Evolutionary conservation across 78 protist genomes (phyloP), one percentile per base, ranked within the genome.

Genomic region (Carpediemonas membranifera): DNA sequence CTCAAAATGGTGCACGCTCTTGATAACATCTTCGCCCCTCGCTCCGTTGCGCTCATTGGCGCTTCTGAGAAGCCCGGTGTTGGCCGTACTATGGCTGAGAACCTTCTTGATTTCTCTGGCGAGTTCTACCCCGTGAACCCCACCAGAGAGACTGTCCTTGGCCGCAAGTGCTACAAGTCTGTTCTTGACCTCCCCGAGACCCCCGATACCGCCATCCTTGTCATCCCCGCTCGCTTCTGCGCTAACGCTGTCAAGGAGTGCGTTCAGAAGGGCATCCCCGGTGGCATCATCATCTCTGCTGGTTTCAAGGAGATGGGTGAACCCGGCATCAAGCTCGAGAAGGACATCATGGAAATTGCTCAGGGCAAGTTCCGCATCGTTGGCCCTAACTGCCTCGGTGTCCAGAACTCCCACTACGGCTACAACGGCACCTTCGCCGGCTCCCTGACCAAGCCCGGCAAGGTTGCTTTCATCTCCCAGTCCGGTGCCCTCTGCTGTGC

Each of bases 401-500:
- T 66, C 34, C 35, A n/a, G 78, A 68, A 5, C 3, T 13, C 41
- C 57, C 18, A 2, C 47, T n/a, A 56, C 25, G 15, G 60, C 25
- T 37, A 50, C 37, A 74, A 74, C 41, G 70, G 63, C 28, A 30
- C 79, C n/a, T 74, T 74, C 31, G 70, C 79, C 27, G 2, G 71
- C 47, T 7, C 11, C 21, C 54, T 51, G 43, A 5, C 68, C 31
- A 35, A 25, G 16, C 60, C 24, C 35, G 79, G 79, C 34, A 3
- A 34, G n/a, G 63, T 74, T 15, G 70, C 71, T 7, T 30, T 74
- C 52, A 0, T 74, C 35, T 74, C 79, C 50, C 79, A 74, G 60
- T 74, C 79, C 35, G 79, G 79, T 28, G 79, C 79, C 60, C 58
- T 74, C 43, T 51, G 59, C 54, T 50, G 63, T 11, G n/a, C 79